These are phyloP conservation scores for Populus alba DNA, from an alignment of 345 rosid genomes.

Conservation along the genomic window DNA sequence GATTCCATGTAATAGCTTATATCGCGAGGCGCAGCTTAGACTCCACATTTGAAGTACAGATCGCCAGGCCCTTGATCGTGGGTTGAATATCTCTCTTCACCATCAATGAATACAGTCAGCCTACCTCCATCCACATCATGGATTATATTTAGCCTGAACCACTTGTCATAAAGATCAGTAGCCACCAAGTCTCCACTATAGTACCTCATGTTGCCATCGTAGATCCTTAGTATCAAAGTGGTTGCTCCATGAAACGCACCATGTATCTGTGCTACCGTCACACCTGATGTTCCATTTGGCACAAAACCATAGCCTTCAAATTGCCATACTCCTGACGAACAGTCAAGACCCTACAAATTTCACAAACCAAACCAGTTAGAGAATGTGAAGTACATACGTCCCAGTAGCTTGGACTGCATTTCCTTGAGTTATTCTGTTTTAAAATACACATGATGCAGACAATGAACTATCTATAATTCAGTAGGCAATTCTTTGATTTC, in stretches of 20 bases:
- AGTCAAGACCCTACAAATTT: constrained; percentile 32
- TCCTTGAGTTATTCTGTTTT: no score
- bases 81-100: constrained; percentile 6
- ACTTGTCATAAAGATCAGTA: constrained; percentile 25
- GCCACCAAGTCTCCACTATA: constrained; percentile 22
- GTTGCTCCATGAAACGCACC: constrained; percentile 29
- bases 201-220: constrained; percentile 32
- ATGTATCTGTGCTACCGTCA: constrained; percentile 31
- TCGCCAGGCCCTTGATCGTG: constrained; percentile 25
- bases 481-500: no score
- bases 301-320: constrained; percentile 43
- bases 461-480: no score
- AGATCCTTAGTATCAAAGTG: constrained; percentile 33
- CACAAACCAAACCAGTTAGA: not conserved
- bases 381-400: no score
- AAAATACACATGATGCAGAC: no score
- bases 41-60: constrained; percentile 34
- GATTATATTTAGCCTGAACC: constrained; percentile 43
- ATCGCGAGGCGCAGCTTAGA: constrained; percentile 24
- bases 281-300: constrained; percentile 45
- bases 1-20: constrained; percentile 41
- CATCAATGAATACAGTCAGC: constrained; percentile 26
- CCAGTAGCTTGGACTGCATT: no score
- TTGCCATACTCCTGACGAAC: constrained; percentile 43
- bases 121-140: constrained; percentile 36